Conservation (phyloP, 2,329 filamentous ascomycete species). For the Aspergillus brunneoviolaceus region DNA sequence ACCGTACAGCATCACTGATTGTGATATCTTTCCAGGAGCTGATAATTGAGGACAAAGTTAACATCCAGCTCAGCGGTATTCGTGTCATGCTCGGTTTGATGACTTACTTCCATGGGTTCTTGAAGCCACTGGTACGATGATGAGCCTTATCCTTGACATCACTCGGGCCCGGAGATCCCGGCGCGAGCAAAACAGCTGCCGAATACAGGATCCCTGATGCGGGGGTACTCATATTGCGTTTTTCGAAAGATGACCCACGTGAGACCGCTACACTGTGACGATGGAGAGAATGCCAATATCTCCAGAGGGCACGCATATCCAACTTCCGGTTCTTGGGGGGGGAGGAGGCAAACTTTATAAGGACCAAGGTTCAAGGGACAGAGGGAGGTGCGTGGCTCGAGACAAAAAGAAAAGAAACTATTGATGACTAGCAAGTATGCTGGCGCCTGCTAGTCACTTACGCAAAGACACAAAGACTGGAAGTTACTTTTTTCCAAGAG, state of each 20-base stretch:
- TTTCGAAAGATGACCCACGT: constrained; percentile 14
- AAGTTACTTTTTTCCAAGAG: not conserved
- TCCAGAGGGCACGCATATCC: constrained; percentile 16
- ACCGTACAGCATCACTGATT: not conserved
- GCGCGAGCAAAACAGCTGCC: constrained; percentile 40
- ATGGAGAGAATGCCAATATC: constrained; percentile 24
- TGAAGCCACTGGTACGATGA: constrained; percentile 40
- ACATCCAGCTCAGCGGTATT: not conserved
- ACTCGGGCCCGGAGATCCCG: constrained; percentile 35
- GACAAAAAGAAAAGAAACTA: not conserved
- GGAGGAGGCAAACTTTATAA: not conserved
- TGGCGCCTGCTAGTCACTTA: not conserved
- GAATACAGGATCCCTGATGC: constrained; percentile 43
- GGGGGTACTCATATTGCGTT: constrained; percentile 38
- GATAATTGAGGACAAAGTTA: not conserved
- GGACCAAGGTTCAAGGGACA: not conserved
- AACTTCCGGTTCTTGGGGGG: not conserved
- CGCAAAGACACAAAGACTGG: not conserved
- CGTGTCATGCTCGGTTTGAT: too few species aligned
- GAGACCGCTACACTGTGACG: constrained; percentile 13
- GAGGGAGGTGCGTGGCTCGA: not conserved
- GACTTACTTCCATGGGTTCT: constrained; percentile 47
- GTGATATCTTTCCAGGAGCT: constrained; percentile 24
- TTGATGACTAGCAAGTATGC: not conserved
- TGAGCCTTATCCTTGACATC: constrained; percentile 42